Base-by-base conservation (phyloP, 495 filamentous ascomycete species). In the Aspergillus ellipticus region DNA sequence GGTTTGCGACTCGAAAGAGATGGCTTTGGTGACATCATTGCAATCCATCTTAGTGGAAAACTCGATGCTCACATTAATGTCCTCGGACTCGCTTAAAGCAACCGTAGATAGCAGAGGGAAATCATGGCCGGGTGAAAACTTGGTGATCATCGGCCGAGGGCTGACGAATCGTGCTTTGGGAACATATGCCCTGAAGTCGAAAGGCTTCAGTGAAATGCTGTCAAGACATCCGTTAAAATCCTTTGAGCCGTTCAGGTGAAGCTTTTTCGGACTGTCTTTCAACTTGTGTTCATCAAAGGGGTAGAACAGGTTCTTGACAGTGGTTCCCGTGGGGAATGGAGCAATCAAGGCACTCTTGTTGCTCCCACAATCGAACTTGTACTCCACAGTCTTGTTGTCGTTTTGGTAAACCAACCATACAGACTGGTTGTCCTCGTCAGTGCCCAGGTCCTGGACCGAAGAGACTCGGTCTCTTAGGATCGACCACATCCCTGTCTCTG, bases 331-430 rank as follows among this genome's bases (percentile, higher is more conserved):
- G 15, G 71, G 67, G 55, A 84, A 89, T 0, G 87, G 82, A 11
- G 85, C 71, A 52, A 89, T 69, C 45, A 89, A 72, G 1, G 82
- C 80, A 4, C 62, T 55, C 15, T 68, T 49, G 54, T 17, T 66
- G 60, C 80, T 69, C 49, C 51, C 69, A 66, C 87, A 89, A 54
- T 87, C 75, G 53, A 88, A 88, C 1, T 70, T 67, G 64, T 86
- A 89, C 2, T 71, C 77, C n/a, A 76, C 77, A 0, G 75, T 75
- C 8, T 68, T 65, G 60, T 84, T 81, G 37, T 76, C 75, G 60
- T 90, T 90, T 29, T 82, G 78, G 61, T 87, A 89, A 0, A 90
- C 70, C 11, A 89, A 65, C 87, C 86, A 89, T 4, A 89, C 74
- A 0, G 77, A 72, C 50, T 82, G 76, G 28, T 86, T 83, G 6